Conservation (phyloP, 441 rosid genomes). For the Erysimum cheiri region DNA sequence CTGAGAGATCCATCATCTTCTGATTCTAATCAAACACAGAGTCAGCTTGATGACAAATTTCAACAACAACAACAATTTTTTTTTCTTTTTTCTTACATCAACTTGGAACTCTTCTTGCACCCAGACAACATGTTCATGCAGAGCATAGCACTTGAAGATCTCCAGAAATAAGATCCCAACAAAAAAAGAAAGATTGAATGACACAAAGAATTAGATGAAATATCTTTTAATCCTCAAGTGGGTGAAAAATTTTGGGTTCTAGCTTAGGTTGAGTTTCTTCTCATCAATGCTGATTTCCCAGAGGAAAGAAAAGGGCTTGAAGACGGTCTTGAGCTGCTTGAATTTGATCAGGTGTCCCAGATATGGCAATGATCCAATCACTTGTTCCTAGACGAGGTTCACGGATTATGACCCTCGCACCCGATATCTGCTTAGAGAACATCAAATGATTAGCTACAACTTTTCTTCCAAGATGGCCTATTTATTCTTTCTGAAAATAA, state of each 20-base stretch:
- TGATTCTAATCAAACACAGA: too few species aligned
- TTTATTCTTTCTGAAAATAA: neutral
- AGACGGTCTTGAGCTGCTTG: conserved; percentile 77
- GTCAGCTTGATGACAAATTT: neutral
- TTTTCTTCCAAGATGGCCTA: neutral
- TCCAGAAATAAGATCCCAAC: neutral
- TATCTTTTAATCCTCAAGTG: neutral
- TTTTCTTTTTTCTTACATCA: too few species aligned
- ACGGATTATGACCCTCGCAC: conserved; percentile 73
- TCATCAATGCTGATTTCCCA: conserved; percentile 36
- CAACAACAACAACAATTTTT: too few species aligned
- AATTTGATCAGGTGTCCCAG: conserved; percentile 82
- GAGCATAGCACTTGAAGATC: neutral
- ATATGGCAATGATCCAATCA: conserved; percentile 54
- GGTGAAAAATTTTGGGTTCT: neutral
- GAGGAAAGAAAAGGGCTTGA: conserved; percentile 71
- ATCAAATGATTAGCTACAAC: conserved; percentile 28
- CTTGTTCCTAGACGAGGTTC: conserved; percentile 59
- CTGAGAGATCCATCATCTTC: neutral
- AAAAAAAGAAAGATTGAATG: neutral
- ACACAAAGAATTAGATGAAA: neutral
- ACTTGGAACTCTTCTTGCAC: neutral
- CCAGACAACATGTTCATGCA: conserved; percentile 3
- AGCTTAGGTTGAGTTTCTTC: neutral
- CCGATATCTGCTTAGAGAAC: conserved; percentile 66